Evolutionary conservation across 1,284 basidiomycete species (phyloP).

Genomic region (Ganoderma meredithae): DNA sequence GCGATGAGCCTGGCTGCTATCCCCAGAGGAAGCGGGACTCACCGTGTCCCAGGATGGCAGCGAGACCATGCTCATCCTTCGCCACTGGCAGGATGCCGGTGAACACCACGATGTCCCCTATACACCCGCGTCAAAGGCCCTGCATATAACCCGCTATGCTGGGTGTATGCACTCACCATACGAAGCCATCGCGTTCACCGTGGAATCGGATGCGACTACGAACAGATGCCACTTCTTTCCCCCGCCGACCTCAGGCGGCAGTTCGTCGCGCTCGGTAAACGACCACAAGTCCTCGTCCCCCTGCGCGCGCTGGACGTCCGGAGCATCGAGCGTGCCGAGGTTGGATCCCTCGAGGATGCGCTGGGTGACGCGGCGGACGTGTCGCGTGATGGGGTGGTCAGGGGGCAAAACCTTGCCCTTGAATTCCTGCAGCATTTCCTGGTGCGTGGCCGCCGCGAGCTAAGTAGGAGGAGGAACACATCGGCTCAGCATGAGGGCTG

Average conservation of each 20-base stretch:
- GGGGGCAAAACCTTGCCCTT: constrained; percentile 68
- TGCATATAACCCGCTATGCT: background rate
- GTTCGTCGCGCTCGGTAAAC: constrained; percentile 19
- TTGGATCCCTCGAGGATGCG: constrained; percentile 79
- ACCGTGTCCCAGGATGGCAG: constrained; percentile 90
- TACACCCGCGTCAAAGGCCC: background rate
- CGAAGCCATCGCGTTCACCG: constrained; percentile 84
- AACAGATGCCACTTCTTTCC: constrained; percentile 75
- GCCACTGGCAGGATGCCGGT: constrained; percentile 89
- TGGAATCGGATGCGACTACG: constrained; percentile 79
- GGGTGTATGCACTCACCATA: constrained; percentile 58
- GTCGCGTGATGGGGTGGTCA: constrained; percentile 68
- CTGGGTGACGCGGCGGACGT: constrained; percentile 75
- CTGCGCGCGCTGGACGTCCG: constrained; percentile 23
- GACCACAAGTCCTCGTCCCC: constrained; percentile 31
- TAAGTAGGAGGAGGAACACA: constrained; percentile 28
- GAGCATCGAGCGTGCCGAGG: constrained; percentile 65
- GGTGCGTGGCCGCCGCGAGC: constrained; percentile 60
- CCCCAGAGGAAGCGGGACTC: constrained; percentile 30
- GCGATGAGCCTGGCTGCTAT: background rate
- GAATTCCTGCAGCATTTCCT: constrained; percentile 64
- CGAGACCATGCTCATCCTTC: constrained; percentile 82
- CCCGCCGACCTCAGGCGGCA: constrained; percentile 40
- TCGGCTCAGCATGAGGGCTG: too few relatives aligned
- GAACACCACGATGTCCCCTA: constrained; percentile 86